phyloP scores from a whole-genome alignment of 176 grass and related monocot genomes.

The Zea mays region DNA sequence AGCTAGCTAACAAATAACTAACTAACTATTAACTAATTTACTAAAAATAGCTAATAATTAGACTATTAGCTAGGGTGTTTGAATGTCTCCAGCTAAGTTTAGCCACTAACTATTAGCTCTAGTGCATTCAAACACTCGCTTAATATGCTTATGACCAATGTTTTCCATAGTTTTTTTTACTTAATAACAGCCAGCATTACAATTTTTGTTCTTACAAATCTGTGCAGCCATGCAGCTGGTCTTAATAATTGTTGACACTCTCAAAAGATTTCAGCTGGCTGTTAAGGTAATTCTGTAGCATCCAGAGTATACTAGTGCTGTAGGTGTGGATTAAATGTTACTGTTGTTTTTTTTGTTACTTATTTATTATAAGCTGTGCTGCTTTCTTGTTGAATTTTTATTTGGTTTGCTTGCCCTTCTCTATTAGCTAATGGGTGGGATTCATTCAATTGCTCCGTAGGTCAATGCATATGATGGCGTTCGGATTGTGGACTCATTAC shows the following conservation, averaged over 20 bases:
- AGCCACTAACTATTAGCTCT: no score
- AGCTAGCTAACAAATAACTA: no score
- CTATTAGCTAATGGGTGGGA: conserved; percentile 18
- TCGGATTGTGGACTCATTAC: conserved; percentile 65
- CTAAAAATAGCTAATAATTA: no score
- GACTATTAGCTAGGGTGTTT: no score
- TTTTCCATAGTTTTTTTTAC: conserved; percentile 31
- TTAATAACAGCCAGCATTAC: conserved; percentile 1
- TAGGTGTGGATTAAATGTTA: not conserved
- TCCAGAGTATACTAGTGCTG: not conserved
- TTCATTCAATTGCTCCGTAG: conserved; percentile 52
- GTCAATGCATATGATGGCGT: conserved; percentile 85
- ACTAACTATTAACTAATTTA: no score
- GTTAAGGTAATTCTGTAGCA: conserved; percentile 63
- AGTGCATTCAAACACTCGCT: no score
- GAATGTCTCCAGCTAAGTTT: no score
- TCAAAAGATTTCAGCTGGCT: conserved; percentile 61
- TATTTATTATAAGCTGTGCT: not conserved
- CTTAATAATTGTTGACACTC: conserved; percentile 54
- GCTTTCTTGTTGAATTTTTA: not conserved
- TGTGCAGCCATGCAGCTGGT: conserved; percentile 27
- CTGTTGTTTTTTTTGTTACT: not conserved
- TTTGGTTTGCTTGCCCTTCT: not conserved
- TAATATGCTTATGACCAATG: conserved; percentile 30
- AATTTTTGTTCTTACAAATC: conserved; percentile 11